Percentiles rank a stretch among this genome's conserved stretches.
These are phyloP conservation scores for Rutstroemia sp. DNA, from an alignment of 2,329 filamentous ascomycete genomes.

Conservation along the genomic window DNA sequence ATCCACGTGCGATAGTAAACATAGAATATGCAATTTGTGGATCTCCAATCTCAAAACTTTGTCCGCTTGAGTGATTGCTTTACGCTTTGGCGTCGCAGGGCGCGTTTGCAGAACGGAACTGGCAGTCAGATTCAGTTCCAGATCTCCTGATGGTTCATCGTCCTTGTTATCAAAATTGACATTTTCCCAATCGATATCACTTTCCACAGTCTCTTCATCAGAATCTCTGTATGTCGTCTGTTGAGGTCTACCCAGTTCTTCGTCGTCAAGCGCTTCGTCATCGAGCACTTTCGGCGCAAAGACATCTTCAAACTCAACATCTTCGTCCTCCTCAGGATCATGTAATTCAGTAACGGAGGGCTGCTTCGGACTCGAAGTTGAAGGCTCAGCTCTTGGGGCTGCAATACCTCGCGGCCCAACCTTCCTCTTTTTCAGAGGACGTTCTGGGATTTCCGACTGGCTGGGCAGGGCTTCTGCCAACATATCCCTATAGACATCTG, in stretches of 20 bases:
- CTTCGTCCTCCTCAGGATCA: conserved; percentile 18
- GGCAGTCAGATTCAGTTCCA: conserved; percentile 31
- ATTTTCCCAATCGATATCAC: conserved; percentile 58
- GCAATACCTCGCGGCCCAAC: conserved; percentile 14
- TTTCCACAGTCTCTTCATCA: conserved; percentile 46
- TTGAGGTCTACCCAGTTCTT: conserved; percentile 17
- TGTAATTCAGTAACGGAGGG: conserved; percentile 2
- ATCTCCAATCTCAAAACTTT: conserved; percentile 56
- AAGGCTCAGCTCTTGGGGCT: conserved; percentile 9
- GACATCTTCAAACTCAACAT: conserved; percentile 28
- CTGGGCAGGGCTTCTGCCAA: conserved; percentile 33
- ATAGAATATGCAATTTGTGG: conserved; percentile 84
- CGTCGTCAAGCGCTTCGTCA: background rate
- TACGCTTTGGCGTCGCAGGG: conserved; percentile 28
- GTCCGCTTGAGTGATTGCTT: conserved; percentile 47
- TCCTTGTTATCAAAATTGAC: conserved; percentile 36
- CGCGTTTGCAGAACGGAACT: conserved; percentile 14
- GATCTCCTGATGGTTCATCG: conserved; percentile 22
- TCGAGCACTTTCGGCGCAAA: conserved; percentile 5
- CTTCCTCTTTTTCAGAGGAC: conserved; percentile 32
- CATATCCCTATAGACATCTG: conserved; percentile 39
- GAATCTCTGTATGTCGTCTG: conserved; percentile 39
- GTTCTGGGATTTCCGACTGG: conserved; percentile 26
- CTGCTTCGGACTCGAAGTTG: background rate
- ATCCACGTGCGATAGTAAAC: conserved; percentile 70